Percentiles rank a stretch among this genome's conserved stretches.
phyloP scores from a whole-genome alignment of 2,329 filamentous ascomycete species.

The Seiridium unicorne region DNA sequence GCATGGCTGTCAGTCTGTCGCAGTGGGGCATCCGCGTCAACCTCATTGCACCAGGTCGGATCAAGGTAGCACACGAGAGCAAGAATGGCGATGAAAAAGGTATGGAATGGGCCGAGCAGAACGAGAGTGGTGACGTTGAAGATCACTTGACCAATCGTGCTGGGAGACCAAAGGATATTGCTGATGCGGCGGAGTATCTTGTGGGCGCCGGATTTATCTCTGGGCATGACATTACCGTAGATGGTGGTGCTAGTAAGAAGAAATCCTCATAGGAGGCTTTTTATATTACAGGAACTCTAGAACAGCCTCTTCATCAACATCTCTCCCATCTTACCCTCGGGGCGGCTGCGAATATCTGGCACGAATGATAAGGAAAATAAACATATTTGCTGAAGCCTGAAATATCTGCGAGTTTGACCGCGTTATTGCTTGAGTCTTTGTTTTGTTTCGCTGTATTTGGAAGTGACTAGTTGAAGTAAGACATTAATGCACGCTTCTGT shows the following conservation, averaged over 20 bases:
- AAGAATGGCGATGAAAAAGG: slow-evolving; percentile 41
- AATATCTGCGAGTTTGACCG: too few species aligned
- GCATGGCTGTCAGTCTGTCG: slow-evolving; percentile 32
- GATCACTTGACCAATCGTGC: slow-evolving; percentile 42
- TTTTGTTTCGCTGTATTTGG: too few species aligned
- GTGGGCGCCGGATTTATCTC: slow-evolving; percentile 26
- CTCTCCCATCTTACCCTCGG: too few species aligned
- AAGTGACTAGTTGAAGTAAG: too few species aligned
- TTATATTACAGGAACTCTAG: too few species aligned
- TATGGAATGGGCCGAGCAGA: slow-evolving; percentile 28
- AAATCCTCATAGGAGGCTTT: slow-evolving; percentile 11
- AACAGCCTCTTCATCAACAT: too few species aligned
- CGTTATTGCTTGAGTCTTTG: too few species aligned
- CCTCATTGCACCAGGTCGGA: slow-evolving; percentile 42
- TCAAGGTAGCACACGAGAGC: slow-evolving; percentile 45
- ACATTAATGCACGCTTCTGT: too few species aligned
- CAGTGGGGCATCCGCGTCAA: slow-evolving; percentile 33
- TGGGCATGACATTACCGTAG: slow-evolving; percentile 25
- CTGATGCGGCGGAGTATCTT: slow-evolving; percentile 38
- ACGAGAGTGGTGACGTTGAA: slow-evolving; percentile 35
- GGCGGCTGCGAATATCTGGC: too few species aligned
- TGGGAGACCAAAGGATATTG: slow-evolving; percentile 42
- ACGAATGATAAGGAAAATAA: too few species aligned
- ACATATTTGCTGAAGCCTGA: too few species aligned
- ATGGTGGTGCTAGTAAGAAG: slow-evolving; percentile 24